Base-by-base conservation (phyloP, 148 eudicot species). In the Amaranthus palmeri region DNA sequence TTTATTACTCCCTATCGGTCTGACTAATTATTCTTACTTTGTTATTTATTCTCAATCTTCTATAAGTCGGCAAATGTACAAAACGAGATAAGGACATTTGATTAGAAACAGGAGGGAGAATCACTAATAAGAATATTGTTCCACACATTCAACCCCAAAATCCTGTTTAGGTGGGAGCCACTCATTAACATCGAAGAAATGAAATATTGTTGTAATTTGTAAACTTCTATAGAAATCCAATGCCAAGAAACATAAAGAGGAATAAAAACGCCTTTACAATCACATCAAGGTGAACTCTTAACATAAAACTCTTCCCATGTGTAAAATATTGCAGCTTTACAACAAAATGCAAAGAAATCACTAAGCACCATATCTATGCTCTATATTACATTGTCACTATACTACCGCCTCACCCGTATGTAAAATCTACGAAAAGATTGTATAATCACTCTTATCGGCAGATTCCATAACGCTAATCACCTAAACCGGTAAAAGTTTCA, bases 261-360 rank as follows among this genome's bases (percentile, higher is more conserved):
- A 17, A 57, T 2, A 10, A 57, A 7, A 9, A 53, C 10, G 4
- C 56, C 60, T 10, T 61, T 61, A 36, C 18, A 25, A 25, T 25
- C 36, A 25, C 36, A 25, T 25, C 36, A 59, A 44, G 49, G 10
- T 15, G 0, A 56, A 25, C 36, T 11, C 18, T 55, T 17, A 7
- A 25, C 25, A 25, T 56, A 60, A 8, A 69, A 7, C 61, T 4
- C 9, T 44, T 5, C 67, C 12, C 4, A 72, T 44, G 43, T 63
- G 59, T 53, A 56, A 55, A 13, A 8, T 41, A 25, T 8, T 46
- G 48, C 11, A 25, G 46, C 56, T 74, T 74, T 55, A 65, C 71
- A 74, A 41, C 51, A 41, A 40, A 56, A 15, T 46, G 14, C 65
- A 65, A 74, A 55, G 69, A 17, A 65, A 13, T 52, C 57, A 13